Percentiles rank a stretch among this genome's conserved stretches.
phyloP scores from a whole-genome alignment of 768 basidiomycete genomes.

The Tubosaeta brunneosetosa region DNA sequence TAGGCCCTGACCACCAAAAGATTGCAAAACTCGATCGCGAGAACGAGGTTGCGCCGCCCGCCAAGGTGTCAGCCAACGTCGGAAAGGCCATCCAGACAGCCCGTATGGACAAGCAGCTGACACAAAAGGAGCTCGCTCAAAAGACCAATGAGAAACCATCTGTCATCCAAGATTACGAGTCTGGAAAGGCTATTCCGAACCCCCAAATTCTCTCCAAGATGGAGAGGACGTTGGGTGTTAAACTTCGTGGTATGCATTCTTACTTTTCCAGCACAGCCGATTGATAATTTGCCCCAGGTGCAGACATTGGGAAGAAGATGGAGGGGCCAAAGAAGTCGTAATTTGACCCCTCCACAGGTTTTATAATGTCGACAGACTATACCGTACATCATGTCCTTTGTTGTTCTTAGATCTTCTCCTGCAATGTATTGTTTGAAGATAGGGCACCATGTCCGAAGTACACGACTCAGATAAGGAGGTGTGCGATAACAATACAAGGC shows the following conservation, averaged over 20 bases:
- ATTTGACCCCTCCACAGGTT: constrained; percentile 38
- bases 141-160: constrained; percentile 93
- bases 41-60: constrained; percentile 90
- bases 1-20: constrained; percentile 88
- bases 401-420: constrained; percentile 20
- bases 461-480: not conserved
- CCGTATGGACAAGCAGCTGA: constrained; percentile 70
- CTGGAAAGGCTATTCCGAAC: constrained; percentile 82
- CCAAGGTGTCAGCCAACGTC: constrained; percentile 68
- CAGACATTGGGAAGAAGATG: constrained; percentile 84
- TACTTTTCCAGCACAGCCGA: not conserved
- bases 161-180: constrained; percentile 84
- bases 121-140: constrained; percentile 90
- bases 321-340: constrained; percentile 71
- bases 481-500: not conserved
- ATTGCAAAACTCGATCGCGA: constrained; percentile 94
- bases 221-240: constrained; percentile 80
- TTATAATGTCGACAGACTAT: constrained; percentile 26
- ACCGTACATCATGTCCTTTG: constrained; percentile 5
- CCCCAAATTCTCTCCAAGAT: constrained; percentile 84
- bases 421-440: constrained; percentile 21
- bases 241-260: constrained; percentile 71
- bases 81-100: constrained; percentile 81
- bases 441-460: no score
- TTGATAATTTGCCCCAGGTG: constrained; percentile 41